Conservation (phyloP, 352 stramenopile genomes). For the Pythium dissimile region DNA sequence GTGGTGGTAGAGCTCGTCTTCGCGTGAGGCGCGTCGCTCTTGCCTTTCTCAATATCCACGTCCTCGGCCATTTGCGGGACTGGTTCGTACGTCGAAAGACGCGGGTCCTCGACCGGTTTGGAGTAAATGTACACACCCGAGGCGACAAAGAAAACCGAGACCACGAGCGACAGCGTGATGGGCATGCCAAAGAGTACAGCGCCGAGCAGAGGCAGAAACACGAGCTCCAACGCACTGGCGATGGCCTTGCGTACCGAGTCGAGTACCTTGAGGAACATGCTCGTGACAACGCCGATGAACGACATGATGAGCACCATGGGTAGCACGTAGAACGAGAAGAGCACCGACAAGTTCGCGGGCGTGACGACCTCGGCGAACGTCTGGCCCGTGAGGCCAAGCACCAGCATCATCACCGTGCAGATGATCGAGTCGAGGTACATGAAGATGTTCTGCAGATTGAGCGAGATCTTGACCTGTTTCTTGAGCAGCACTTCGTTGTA, state of each 20-base stretch:
- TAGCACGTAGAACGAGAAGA: conserved; percentile 73
- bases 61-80: conserved; percentile 6
- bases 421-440: conserved; percentile 85
- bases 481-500: conserved; percentile 86
- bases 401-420: conserved; percentile 64
- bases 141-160: conserved; percentile 60
- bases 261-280: conserved; percentile 75
- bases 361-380: conserved; percentile 55
- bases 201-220: conserved; percentile 63
- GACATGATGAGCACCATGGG: conserved; percentile 86
- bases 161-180: conserved; percentile 48
- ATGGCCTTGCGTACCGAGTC: conserved; percentile 82
- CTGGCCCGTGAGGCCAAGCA: conserved; percentile 61
- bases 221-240: conserved; percentile 68
- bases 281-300: conserved; percentile 75
- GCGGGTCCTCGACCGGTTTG: conserved; percentile 37
- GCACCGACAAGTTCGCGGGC: conserved; percentile 40
- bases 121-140: conserved; percentile 84
- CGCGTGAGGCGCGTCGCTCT: not conserved
- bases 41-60: conserved; percentile 13
- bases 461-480: conserved; percentile 58
- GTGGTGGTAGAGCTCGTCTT: conserved; percentile 6
- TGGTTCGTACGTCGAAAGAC: not conserved
- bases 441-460: conserved; percentile 83
- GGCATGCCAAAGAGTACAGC: conserved; percentile 59